phyloP scores from a whole-genome alignment of 164 flowering plant genomes.

The Houttuynia cordata region DNA sequence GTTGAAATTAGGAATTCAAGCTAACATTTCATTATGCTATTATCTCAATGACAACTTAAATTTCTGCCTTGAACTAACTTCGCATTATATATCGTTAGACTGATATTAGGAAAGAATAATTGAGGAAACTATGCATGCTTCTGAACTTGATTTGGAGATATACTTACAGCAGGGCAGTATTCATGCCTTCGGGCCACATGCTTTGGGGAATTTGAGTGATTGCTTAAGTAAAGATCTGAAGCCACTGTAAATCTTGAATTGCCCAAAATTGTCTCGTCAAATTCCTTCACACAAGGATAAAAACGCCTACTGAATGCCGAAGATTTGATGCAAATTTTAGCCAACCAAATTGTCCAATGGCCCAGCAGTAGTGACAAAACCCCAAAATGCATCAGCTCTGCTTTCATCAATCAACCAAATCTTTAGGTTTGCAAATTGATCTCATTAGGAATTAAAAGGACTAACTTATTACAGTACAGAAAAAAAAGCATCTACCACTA shows the following conservation, averaged over 20 bases:
- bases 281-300: conserved; percentile 39
- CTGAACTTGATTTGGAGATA: background rate
- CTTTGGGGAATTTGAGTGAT: conserved; percentile 18
- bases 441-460: background rate
- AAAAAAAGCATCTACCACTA: background rate
- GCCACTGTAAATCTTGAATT: conserved; percentile 4
- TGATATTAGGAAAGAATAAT: background rate
- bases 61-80: too few species aligned
- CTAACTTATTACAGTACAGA: too few species aligned
- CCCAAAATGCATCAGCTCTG: conserved; percentile 90
- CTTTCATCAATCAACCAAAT: conserved; percentile 5
- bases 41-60: too few species aligned
- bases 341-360: conserved; percentile 59
- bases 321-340: conserved; percentile 68
- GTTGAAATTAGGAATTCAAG: too few species aligned
- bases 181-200: conserved; percentile 8
- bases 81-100: too few species aligned
- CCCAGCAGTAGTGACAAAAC: conserved; percentile 77
- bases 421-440: background rate
- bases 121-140: background rate
- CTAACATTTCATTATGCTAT: too few species aligned
- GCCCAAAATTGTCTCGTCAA: background rate
- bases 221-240: conserved; percentile 15
- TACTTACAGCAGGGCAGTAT: conserved; percentile 54
- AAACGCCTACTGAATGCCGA: conserved; percentile 45